These are phyloP conservation scores for Rhynchospora breviuscula DNA, from an alignment of 176 grass and related monocot genomes.

Conservation along the genomic window DNA sequence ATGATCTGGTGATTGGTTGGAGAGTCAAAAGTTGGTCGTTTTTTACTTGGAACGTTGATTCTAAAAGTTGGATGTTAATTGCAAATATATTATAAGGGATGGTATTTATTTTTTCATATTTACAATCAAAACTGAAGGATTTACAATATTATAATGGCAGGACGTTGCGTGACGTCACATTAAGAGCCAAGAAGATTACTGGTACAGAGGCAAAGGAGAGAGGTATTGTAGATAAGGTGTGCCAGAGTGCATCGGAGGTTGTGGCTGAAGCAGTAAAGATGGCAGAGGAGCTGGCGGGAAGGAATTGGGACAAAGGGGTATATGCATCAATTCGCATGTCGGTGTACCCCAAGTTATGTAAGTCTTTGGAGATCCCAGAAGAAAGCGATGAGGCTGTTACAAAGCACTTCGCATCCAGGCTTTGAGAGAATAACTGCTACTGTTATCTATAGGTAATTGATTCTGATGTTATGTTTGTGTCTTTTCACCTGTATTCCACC, in stretches of 20 bases:
- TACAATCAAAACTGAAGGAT: background rate
- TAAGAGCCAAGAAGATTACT: slow-evolving; percentile 43
- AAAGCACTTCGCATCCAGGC: slow-evolving; percentile 35
- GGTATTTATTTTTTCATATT: background rate
- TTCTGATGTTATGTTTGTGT: background rate
- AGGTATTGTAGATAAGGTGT: slow-evolving; percentile 58
- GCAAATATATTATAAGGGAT: background rate
- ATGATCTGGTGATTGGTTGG: background rate
- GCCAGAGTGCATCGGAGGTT: slow-evolving; percentile 38
- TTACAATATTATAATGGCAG: slow-evolving; percentile 5
- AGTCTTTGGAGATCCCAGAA: slow-evolving; percentile 33
- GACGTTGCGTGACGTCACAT: slow-evolving; percentile 48
- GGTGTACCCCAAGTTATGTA: slow-evolving; percentile 47
- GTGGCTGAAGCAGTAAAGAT: slow-evolving; percentile 59
- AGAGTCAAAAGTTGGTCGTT: background rate
- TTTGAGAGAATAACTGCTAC: slow-evolving; percentile 29
- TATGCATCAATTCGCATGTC: slow-evolving; percentile 60
- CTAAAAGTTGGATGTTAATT: background rate
- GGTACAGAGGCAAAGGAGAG: slow-evolving; percentile 51
- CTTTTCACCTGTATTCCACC: background rate
- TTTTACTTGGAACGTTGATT: background rate
- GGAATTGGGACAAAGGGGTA: slow-evolving; percentile 68
- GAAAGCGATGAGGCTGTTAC: slow-evolving; percentile 49
- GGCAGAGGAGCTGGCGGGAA: slow-evolving; percentile 62
- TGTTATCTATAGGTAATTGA: slow-evolving; percentile 3